These are phyloP conservation scores for Chondrus crispus DNA, from an alignment of 23 red algal species.

Conservation along the genomic window DNA sequence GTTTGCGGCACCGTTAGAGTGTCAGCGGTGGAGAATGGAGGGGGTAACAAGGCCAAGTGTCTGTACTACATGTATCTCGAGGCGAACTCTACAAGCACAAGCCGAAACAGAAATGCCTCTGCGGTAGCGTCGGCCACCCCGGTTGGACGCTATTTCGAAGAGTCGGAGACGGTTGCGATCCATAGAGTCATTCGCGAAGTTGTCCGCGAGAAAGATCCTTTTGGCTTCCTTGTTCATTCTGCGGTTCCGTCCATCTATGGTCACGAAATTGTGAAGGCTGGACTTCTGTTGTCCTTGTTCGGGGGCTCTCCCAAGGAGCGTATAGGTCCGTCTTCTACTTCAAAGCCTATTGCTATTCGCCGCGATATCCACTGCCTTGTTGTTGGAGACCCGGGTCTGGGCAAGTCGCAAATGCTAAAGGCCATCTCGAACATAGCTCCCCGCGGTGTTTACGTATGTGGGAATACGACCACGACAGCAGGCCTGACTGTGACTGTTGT, in stretches of 20 bases:
- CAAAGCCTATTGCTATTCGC: constrained; percentile 49
- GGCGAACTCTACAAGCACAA: constrained; percentile 70
- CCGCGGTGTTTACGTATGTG: constrained; percentile 92
- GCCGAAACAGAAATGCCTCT: constrained; percentile 11
- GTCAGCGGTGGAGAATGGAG: constrained; percentile 62
- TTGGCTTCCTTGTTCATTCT: constrained; percentile 86
- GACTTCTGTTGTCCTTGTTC: constrained; percentile 80
- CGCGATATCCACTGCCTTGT: constrained; percentile 85
- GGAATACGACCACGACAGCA: constrained; percentile 90
- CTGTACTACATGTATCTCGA: constrained; percentile 95
- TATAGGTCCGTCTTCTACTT: constrained; percentile 17
- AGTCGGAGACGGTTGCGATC: constrained; percentile 34
- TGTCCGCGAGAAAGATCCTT: constrained; percentile 63
- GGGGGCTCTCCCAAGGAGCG: constrained; percentile 68
- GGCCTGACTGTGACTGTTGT: constrained; percentile 96
- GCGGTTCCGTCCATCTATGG: constrained; percentile 91
- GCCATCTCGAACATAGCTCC: constrained; percentile 78
- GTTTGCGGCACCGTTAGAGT: constrained; percentile 79
- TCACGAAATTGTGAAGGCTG: constrained; percentile 96
- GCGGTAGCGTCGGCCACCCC: background rate
- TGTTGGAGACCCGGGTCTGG: constrained; percentile 95
- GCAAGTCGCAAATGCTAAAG: constrained; percentile 98
- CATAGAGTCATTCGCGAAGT: constrained; percentile 60
- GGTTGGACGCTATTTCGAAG: background rate
- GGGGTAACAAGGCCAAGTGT: constrained; percentile 51